Conservation (phyloP, 305 asterid species). For the Fraxinus paxiana region DNA sequence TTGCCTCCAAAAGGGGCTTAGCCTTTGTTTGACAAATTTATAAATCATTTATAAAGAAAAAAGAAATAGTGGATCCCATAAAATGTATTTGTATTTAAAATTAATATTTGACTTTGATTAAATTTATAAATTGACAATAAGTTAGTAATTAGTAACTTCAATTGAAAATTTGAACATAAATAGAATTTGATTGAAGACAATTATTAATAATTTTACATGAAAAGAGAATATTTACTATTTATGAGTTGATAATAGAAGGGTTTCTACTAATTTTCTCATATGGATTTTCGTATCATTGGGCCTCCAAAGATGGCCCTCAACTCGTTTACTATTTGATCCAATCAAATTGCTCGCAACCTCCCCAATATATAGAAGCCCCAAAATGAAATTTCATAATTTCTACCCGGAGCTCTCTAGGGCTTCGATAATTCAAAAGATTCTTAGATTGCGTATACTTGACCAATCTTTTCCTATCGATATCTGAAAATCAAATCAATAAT, state of each 20-base stretch:
- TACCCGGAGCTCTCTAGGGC: background rate
- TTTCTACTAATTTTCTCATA: background rate
- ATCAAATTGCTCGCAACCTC: background rate
- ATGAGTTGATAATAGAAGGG: background rate
- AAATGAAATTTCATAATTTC: background rate
- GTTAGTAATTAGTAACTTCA: background rate
- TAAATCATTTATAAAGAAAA: background rate
- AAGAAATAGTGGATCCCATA: background rate
- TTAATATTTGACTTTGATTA: background rate
- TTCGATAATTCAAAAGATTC: background rate
- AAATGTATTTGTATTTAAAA: too few relatives aligned
- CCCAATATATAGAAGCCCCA: background rate
- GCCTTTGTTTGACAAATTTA: background rate
- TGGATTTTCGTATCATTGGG: background rate
- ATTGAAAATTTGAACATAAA: background rate
- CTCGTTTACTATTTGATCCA: background rate
- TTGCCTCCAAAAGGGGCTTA: background rate
- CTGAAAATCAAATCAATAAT: conserved; percentile 3
- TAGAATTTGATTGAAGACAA: background rate
- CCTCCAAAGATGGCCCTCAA: background rate
- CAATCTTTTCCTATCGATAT: background rate
- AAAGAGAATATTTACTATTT: background rate
- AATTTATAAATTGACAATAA: background rate
- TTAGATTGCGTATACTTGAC: background rate
- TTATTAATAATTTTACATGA: background rate